These are phyloP conservation scores for Geoglossum cookeanum DNA, from an alignment of 2,329 filamentous ascomycete genomes.

Conservation along the genomic window DNA sequence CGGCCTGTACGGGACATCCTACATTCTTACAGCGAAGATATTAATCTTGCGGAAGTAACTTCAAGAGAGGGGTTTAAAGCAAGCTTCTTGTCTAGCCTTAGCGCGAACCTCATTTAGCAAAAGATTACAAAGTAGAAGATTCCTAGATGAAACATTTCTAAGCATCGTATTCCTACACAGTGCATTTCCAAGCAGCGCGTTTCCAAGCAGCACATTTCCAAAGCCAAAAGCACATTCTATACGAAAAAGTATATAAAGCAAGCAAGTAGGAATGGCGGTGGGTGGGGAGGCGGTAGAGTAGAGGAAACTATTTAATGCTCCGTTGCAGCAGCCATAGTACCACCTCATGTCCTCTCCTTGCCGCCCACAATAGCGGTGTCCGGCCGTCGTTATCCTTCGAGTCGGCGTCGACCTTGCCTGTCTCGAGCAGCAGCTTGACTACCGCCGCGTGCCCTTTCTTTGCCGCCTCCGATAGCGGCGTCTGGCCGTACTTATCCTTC, in stretches of 20 bases:
- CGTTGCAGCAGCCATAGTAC: background rate
- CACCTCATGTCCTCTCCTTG: background rate
- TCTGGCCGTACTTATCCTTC: no score
- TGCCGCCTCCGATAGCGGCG: no score
- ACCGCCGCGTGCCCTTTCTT: no score
- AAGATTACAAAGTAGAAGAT: conserved; percentile 2
- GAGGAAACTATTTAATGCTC: conserved; percentile 1
- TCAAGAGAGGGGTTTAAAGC: background rate
- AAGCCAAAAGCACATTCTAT: background rate
- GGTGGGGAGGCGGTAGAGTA: background rate
- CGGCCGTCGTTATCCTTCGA: background rate
- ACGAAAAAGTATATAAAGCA: conserved; percentile 2
- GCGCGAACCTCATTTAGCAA: background rate
- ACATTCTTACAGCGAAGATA: background rate
- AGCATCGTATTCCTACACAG: background rate
- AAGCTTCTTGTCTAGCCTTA: background rate
- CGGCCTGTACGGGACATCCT: background rate
- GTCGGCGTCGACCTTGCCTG: background rate
- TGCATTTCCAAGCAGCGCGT: background rate
- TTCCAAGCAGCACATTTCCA: background rate
- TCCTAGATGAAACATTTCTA: background rate
- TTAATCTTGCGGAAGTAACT: background rate
- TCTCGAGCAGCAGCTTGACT: background rate
- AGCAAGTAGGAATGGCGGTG: background rate
- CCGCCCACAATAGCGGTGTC: background rate